Evolutionary conservation across 139 green algal genomes (phyloP).

Genomic region (Yamagishiella unicocca): DNA sequence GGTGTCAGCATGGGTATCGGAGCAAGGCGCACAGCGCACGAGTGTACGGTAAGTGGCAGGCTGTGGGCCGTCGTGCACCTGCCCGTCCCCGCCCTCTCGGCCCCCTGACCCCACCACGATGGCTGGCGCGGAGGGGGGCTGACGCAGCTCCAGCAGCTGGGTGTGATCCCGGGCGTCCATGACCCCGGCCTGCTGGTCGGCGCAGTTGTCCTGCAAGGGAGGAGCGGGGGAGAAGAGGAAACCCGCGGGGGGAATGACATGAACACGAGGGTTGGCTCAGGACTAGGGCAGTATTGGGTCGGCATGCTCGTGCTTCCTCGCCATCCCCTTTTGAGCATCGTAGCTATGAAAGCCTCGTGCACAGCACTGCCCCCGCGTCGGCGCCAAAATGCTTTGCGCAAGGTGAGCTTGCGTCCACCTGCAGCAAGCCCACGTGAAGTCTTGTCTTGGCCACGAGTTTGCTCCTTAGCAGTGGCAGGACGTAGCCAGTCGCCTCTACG

Average conservation of each 20-base stretch:
- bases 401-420: neutral
- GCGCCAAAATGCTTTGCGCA: too few relatives aligned
- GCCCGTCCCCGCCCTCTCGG: neutral
- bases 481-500: neutral
- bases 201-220: slow-evolving; percentile 22
- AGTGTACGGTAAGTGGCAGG: too few relatives aligned
- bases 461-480: neutral
- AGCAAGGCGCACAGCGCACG: too few relatives aligned
- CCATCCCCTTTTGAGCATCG: too few relatives aligned
- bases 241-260: too few relatives aligned
- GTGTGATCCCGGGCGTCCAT: neutral
- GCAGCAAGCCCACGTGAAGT: slow-evolving; percentile 35
- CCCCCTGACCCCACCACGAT: slow-evolving; percentile 13
- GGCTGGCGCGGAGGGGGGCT: neutral
- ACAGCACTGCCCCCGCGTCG: too few relatives aligned
- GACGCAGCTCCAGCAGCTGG: slow-evolving; percentile 19
- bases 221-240: neutral
- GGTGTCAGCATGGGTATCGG: too few relatives aligned
- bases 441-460: neutral
- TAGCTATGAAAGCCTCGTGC: too few relatives aligned
- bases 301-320: too few relatives aligned
- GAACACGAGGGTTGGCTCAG: too few relatives aligned
- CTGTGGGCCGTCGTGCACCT: neutral
- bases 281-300: too few relatives aligned
- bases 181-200: neutral